Percentiles rank a stretch among this genome's conserved stretches.
These are phyloP conservation scores for Prunus persica DNA, from an alignment of 306 rosid species.

Conservation along the genomic window Prunus_persica_NCBIv2 NC_034010.1:28421501-28422000, in stretches of 20 bases:
- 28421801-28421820: slow-evolving; percentile 60
- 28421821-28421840: slow-evolving; percentile 85
- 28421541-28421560: no score
- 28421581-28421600: slow-evolving; percentile 14
- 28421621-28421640: slow-evolving; percentile 90
- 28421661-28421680: slow-evolving; percentile 79
- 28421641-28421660: slow-evolving; percentile 90
- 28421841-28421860: slow-evolving; percentile 56
- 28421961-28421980: slow-evolving; percentile 42
- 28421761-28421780: slow-evolving; percentile 97
- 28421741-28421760: slow-evolving; percentile 84
- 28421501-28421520: not conserved
- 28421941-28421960: slow-evolving; percentile 48
- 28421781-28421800: slow-evolving; percentile 80
- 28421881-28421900: slow-evolving; percentile 56
- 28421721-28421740: slow-evolving; percentile 71
- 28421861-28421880: slow-evolving; percentile 56
- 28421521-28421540: not conserved
- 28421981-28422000: slow-evolving; percentile 32
- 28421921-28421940: slow-evolving; percentile 47
- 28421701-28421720: slow-evolving; percentile 61
- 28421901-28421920: slow-evolving; percentile 61
- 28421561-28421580: not conserved
- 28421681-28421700: slow-evolving; percentile 70
- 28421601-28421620: slow-evolving; percentile 59